These are phyloP conservation scores for Yarrowia galli DNA, from an alignment of 1,139 yeast species.

Conservation along the genomic window DNA sequence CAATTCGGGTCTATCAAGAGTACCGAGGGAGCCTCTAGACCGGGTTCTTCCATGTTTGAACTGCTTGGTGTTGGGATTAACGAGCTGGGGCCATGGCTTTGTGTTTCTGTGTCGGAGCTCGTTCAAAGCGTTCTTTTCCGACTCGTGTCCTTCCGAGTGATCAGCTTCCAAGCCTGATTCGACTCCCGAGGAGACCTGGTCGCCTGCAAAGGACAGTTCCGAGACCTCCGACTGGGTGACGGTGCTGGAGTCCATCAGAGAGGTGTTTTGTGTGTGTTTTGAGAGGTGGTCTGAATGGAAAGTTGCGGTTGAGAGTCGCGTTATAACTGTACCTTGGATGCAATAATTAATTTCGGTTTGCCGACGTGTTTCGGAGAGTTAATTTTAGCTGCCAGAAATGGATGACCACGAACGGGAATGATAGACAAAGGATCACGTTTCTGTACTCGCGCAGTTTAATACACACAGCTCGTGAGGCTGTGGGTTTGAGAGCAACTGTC, in stretches of 20 bases:
- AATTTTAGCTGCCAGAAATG: conserved; percentile 43
- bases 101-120: conserved; percentile 6
- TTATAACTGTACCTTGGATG: not conserved
- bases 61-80: conserved; percentile 7
- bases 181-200: conserved; percentile 30
- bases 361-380: conserved; percentile 26
- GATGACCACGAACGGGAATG: not conserved
- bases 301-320: not conserved
- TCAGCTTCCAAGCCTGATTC: conserved; percentile 36
- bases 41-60: conserved; percentile 25
- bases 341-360: not conserved
- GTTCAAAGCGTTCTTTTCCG: conserved; percentile 9
- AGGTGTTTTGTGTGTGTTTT: not conserved
- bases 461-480: too few relatives aligned
- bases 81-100: conserved; percentile 22
- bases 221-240: conserved; percentile 36
- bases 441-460: too few relatives aligned
- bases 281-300: too few relatives aligned
- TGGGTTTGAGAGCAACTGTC: not conserved
- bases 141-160: conserved; percentile 27
- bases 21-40: conserved; percentile 14
- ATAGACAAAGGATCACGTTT: not conserved
- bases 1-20: conserved; percentile 12
- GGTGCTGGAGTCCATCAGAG: conserved; percentile 28
- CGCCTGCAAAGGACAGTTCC: conserved; percentile 35